Evolutionary conservation across 2,329 filamentous ascomycete genomes (phyloP).

Genomic region (Canariomyces notabilis): DNA sequence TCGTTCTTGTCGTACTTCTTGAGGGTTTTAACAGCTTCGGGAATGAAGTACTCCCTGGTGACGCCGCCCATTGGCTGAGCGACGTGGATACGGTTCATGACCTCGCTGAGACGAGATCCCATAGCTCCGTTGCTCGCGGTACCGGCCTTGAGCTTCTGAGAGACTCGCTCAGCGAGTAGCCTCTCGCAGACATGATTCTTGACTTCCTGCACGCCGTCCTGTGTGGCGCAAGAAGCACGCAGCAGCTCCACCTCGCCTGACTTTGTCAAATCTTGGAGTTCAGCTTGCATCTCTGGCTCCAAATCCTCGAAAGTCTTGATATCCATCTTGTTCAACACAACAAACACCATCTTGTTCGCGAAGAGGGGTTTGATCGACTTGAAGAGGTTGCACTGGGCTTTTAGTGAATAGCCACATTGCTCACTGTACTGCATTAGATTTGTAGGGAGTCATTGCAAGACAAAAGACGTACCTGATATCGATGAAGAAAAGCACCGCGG

Average conservation of each 20-base stretch:
- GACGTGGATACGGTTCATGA: slow-evolving; percentile 92
- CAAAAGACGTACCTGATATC: slow-evolving; percentile 20
- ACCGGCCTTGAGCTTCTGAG: slow-evolving; percentile 92
- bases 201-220: slow-evolving; percentile 88
- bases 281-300: slow-evolving; percentile 68
- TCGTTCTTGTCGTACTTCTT: slow-evolving; percentile 90
- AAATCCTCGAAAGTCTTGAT: slow-evolving; percentile 83
- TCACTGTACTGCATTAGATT: slow-evolving; percentile 52
- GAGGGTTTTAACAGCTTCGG: slow-evolving; percentile 71
- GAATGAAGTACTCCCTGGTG: slow-evolving; percentile 77
- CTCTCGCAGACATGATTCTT: slow-evolving; percentile 94
- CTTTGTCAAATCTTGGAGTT: slow-evolving; percentile 76
- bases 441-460: not conserved
- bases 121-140: slow-evolving; percentile 71
- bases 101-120: slow-evolving; percentile 78
- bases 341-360: slow-evolving; percentile 92
- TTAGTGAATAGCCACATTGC: slow-evolving; percentile 91
- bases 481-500: slow-evolving; percentile 64
- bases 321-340: slow-evolving; percentile 98
- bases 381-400: slow-evolving; percentile 91
- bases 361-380: slow-evolving; percentile 96
- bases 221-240: slow-evolving; percentile 89
- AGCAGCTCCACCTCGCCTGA: slow-evolving; percentile 87
- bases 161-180: slow-evolving; percentile 85
- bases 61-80: slow-evolving; percentile 84